Base-by-base conservation (phyloP, 2,329 filamentous ascomycete genomes). In the Mollisiaceae sp. region DNA sequence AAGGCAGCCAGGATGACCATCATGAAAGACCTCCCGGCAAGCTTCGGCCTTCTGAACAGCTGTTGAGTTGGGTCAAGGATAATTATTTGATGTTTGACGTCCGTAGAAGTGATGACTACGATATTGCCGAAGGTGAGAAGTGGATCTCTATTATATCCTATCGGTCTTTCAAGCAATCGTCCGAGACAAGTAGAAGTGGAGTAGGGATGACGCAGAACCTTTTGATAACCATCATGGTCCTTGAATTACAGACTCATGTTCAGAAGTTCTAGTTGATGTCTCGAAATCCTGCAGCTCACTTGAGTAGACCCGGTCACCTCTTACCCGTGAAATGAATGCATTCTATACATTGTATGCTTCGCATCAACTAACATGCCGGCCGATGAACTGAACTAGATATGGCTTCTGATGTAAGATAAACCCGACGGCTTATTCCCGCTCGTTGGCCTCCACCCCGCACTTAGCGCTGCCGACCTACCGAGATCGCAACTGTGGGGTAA, bases 391-490 rank as follows among this genome's bases (percentile, higher is more conserved):
- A 32, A 32, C 27, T 6, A 32, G 27, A 32, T 32, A 32, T 3
- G 3, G 27, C 27, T 32, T 32, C 27, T 32, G 3, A 32, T 3
- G 27, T 32, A 32, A 32, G 27, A 32, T 32, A 32, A 32, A 32
- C 27, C 27, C 27, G 27, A 32, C 27, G 27, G 27, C 27, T 32
- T 32, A 32, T 32, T 32, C 27, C 27, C 27, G 27, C 6, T 32
- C 27, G 27, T 32, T 6, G 27, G 27, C 27, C 43, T n/a, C 14
- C 18, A 45, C 43, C 43, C 43, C 43, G 43, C 43, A 45, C 20
- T 20, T 45, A 45, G 43, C 43, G 43, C 15, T 50, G 45, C 45
- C 45, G 45, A 50, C n/a, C 38, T 50, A n/a, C 45, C 45, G 45
- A 50, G 45, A 50, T 22, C n/a, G n/a, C 8, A 9, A 22, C 20